These are phyloP conservation scores for Triticum monococcum DNA, from an alignment of 176 grass and related monocot genomes.

Conservation along the genomic window DNA sequence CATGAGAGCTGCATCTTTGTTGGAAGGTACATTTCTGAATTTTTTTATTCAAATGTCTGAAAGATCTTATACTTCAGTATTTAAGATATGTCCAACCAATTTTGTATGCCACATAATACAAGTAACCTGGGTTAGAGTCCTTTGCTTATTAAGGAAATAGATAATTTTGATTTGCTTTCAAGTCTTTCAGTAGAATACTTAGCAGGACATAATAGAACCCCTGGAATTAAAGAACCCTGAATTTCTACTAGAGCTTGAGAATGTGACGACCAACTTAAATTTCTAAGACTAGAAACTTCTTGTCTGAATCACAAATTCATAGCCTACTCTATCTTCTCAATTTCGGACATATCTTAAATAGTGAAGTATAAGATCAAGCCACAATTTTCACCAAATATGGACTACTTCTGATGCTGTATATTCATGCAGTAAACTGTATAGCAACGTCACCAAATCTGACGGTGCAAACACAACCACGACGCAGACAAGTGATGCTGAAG, in stretches of 20 bases:
- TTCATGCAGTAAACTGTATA: constrained; percentile 53
- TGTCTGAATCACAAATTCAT: neutral
- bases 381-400: neutral
- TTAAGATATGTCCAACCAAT: neutral
- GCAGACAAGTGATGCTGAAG: constrained; percentile 37
- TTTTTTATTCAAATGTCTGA: constrained; percentile 2
- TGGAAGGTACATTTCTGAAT: constrained; percentile 60
- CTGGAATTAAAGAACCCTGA: neutral
- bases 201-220: neutral
- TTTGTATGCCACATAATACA: neutral
- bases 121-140: neutral
- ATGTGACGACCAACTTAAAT: neutral
- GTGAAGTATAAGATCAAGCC: neutral
- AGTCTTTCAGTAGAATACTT: neutral
- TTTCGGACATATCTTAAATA: neutral
- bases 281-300: neutral
- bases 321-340: neutral
- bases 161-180: constrained; percentile 12
- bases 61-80: too few relatives aligned
- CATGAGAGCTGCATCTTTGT: constrained; percentile 83
- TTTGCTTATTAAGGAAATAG: neutral
- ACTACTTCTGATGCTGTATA: neutral
- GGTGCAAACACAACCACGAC: constrained; percentile 26
- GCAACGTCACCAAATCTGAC: constrained; percentile 41
- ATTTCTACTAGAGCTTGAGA: constrained; percentile 2